phyloP scores from a whole-genome alignment of 2,329 filamentous ascomycete genomes.

The Bimuria novae-zelandiae region DNA sequence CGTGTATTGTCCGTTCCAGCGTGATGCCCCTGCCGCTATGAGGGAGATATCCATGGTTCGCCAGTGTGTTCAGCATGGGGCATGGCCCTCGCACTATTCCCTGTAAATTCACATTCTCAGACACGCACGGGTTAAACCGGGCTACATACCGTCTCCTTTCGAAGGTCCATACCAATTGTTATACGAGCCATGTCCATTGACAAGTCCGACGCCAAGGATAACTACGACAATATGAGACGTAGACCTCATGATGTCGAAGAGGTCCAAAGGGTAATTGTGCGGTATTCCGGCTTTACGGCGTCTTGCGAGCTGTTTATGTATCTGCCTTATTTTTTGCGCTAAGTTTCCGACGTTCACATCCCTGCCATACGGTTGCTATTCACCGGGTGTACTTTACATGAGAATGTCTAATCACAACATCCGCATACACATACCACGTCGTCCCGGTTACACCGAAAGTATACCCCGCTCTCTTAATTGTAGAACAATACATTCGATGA shows the following conservation, averaged over 20 bases:
- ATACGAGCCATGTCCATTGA: neutral
- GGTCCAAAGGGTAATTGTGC: neutral
- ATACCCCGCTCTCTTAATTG: too few species aligned
- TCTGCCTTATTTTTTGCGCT: neutral
- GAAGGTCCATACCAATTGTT: neutral
- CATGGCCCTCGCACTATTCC: conserved; percentile 26
- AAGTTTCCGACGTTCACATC: neutral
- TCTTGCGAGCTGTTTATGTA: neutral
- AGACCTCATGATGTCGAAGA: neutral
- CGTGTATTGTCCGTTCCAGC: conserved; percentile 27
- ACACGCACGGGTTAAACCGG: too few species aligned
- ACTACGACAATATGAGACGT: neutral
- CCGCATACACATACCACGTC: neutral
- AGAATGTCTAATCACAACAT: neutral
- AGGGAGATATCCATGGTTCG: conserved; percentile 38
- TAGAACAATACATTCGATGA: too few species aligned
- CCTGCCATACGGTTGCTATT: conserved; percentile 2
- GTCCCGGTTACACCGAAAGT: neutral
- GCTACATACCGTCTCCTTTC: conserved; percentile 2
- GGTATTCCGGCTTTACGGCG: neutral
- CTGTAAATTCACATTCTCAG: neutral
- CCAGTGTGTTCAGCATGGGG: conserved; percentile 34
- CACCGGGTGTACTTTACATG: neutral
- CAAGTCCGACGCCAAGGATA: neutral
- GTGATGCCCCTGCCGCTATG: conserved; percentile 37